phyloP scores from a whole-genome alignment of 2,329 filamentous ascomycete genomes.

The Moelleriella libera region DNA sequence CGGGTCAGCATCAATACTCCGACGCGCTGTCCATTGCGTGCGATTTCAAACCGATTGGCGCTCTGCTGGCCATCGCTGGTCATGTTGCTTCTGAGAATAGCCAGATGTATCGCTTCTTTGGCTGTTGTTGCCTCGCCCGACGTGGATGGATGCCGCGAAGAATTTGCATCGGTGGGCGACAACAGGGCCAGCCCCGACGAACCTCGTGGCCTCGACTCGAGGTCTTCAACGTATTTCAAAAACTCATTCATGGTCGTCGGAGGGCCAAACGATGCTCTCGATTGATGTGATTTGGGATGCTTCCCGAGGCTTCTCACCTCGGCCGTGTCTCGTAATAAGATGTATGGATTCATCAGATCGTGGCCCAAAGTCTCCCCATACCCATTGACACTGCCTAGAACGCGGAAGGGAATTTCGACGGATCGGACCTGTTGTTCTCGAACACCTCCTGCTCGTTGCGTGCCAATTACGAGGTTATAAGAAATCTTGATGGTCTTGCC shows the following conservation, averaged over 20 bases:
- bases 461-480: constrained; percentile 84
- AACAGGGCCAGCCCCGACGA: constrained; percentile 46
- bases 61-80: constrained; percentile 56
- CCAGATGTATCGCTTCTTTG: constrained; percentile 81
- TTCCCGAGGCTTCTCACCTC: constrained; percentile 34
- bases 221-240: constrained; percentile 60
- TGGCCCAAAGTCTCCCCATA: constrained; percentile 83
- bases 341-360: constrained; percentile 88
- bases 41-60: constrained; percentile 90
- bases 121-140: constrained; percentile 46
- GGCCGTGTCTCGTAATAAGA: constrained; percentile 74
- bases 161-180: constrained; percentile 51
- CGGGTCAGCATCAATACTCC: constrained; percentile 81
- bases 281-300: constrained; percentile 12
- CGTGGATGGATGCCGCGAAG: constrained; percentile 39
- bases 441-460: constrained; percentile 66
- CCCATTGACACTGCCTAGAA: constrained; percentile 83
- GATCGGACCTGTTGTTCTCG: constrained; percentile 75
- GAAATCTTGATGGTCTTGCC: constrained; percentile 89
- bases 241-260: constrained; percentile 49
- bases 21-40: constrained; percentile 80
- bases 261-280: constrained; percentile 13
- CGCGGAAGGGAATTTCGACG: constrained; percentile 85
- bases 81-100: constrained; percentile 72
- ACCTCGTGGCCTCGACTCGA: constrained; percentile 46